A percentile compares a stretch with the other conserved stretches of the same genome.
These are phyloP conservation scores for Citrus unshiu DNA, from an alignment of 345 rosid species.

Conservation along the genomic window DNA sequence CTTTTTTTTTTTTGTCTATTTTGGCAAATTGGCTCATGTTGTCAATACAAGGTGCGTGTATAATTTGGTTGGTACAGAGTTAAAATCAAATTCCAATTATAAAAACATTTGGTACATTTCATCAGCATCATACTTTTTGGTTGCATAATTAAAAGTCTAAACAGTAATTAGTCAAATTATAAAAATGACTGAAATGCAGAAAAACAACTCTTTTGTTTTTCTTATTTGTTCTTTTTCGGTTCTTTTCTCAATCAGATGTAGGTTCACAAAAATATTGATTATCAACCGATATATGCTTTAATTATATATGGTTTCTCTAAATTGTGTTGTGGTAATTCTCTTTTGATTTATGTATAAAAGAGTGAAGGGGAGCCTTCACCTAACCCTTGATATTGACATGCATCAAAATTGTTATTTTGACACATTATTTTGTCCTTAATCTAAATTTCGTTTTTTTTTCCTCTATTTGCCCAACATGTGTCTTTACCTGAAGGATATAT, in stretches of 20 bases:
- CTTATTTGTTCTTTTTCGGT: not conserved
- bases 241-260: not conserved
- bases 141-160: not conserved
- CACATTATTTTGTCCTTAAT: not conserved
- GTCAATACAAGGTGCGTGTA: not conserved
- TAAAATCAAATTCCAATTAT: not conserved
- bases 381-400: constrained; percentile 1
- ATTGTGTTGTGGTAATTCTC: not conserved
- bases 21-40: not conserved
- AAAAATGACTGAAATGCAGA: not conserved
- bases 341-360: not conserved
- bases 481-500: too few species aligned
- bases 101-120: not conserved
- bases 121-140: not conserved
- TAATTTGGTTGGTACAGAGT: constrained; percentile 7
- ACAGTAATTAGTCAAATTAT: not conserved
- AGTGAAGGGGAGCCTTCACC: not conserved
- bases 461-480: not conserved
- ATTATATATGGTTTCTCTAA: not conserved
- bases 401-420: not conserved
- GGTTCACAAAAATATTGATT: not conserved
- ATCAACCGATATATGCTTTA: not conserved
- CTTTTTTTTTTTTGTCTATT: too few species aligned
- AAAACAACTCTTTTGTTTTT: not conserved
- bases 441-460: not conserved